phyloP scores from a whole-genome alignment of 306 rosid genomes.

The Erythrophleum fordii region DNA sequence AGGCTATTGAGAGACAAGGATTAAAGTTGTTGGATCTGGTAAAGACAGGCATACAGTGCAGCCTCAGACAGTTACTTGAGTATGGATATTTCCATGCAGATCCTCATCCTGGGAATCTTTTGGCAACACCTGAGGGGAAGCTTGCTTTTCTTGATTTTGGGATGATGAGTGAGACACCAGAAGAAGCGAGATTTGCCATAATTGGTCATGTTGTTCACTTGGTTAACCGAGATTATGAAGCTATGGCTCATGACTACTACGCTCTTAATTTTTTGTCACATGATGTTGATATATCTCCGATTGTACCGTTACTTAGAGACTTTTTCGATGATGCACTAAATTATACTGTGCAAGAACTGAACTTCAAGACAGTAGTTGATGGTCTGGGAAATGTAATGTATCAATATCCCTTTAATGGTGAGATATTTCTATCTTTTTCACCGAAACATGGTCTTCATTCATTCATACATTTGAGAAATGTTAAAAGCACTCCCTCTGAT shows the following conservation, averaged over 20 bases:
- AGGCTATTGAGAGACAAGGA: conserved; percentile 90
- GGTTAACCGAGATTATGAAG: conserved; percentile 97
- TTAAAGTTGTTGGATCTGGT: conserved; percentile 84
- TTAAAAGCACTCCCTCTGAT: not conserved
- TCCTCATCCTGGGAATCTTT: conserved; percentile 99
- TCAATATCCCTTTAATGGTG: conserved; percentile 92
- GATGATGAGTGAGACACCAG: conserved; percentile 99
- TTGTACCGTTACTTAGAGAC: conserved; percentile 82
- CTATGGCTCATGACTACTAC: conserved; percentile 97
- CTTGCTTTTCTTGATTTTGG: conserved; percentile 98
- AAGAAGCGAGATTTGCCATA: conserved; percentile 86
- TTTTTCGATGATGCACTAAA: conserved; percentile 91
- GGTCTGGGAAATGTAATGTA: conserved; percentile 93
- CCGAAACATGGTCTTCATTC: not conserved
- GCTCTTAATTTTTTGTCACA: conserved; percentile 82
- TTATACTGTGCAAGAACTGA: conserved; percentile 89
- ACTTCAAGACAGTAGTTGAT: conserved; percentile 92
- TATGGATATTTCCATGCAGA: conserved; percentile 98
- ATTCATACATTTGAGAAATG: not conserved
- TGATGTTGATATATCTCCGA: conserved; percentile 87
- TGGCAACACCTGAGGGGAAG: conserved; percentile 95
- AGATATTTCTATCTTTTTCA: conserved; percentile 44
- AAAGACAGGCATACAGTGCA: conserved; percentile 88
- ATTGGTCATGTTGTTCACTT: conserved; percentile 97
- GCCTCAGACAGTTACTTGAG: conserved; percentile 93